Evolutionary conservation across 192 early-diverging fungal genomes (phyloP), one percentile per base, ranked within the genome.

Genomic region (Coemansia sp.): DNA sequence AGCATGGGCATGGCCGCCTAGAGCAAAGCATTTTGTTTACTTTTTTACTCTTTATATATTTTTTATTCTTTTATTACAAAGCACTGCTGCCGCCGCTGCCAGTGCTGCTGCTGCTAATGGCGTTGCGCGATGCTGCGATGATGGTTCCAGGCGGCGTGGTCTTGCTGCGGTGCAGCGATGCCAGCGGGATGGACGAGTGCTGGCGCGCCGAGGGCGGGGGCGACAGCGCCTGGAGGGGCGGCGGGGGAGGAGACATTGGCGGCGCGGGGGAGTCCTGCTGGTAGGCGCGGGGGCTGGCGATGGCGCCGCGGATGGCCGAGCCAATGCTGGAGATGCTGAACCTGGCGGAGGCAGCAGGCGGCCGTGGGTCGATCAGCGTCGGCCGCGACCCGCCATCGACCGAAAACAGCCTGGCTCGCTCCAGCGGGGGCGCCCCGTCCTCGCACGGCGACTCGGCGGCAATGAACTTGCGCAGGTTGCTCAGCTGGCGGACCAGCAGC

Each of bases 401-500:
- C 1, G 76, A 68, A 54, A 65, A 6, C 47, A 51, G 47, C 5
- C 47, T 51, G 12, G 47, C 47, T 25, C 47, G 11, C 22, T 51
- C 47, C 11, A 11, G 59, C 51, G 17, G 67, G 67, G 36, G 60
- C 54, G 54, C 45, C 27, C 41, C 54, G 17, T 65, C 68, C 10
- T 65, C 67, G n/a, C 27, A 11, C 9, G 17, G 29, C 10, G 43
- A 24, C 1, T 67, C 62, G 0, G 73, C 61, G 53, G n/a, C n/a
- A n/a, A 81, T 70, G 31, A 75, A 81, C 67, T 84, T 88, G 29
- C 85, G 77, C 65, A 94, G 70, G 31, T 92, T 89, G 19, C 86
- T 86, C 69, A 91, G 77, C 65, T 91, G 90, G 37, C 87, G 82
- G 22, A 83, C 68, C 69, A 95, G 73, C 14, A 77, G 67, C 57